Conservation (phyloP, 2,329 filamentous ascomycete genomes). For the Albophoma yamanashiensis region DNA sequence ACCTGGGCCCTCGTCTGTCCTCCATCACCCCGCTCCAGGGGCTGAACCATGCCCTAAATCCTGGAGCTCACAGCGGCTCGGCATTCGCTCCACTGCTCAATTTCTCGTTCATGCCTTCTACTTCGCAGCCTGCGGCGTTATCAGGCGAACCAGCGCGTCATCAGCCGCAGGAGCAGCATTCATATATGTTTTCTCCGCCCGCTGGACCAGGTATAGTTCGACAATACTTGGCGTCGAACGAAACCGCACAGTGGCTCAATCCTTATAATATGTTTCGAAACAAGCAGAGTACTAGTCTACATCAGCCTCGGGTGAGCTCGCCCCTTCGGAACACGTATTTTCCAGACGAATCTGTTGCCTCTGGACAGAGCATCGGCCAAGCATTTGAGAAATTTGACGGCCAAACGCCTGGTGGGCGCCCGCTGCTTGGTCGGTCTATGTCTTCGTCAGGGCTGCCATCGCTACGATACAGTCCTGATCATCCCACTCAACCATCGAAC, state of each 20-base stretch:
- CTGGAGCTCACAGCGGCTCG: conserved; percentile 1
- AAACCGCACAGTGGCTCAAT: conserved; percentile 8
- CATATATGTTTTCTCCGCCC: neutral
- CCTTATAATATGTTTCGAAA: conserved; percentile 12
- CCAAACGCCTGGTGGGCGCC: neutral
- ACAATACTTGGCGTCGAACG: neutral
- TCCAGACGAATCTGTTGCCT: neutral
- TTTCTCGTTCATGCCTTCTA: neutral
- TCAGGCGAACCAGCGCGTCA: neutral
- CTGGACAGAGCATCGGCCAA: neutral
- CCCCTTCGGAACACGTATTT: conserved; percentile 12
- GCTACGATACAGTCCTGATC: neutral
- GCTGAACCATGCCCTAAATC: neutral
- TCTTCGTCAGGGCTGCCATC: neutral
- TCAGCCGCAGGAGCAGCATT: neutral
- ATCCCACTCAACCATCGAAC: neutral
- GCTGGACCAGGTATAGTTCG: neutral
- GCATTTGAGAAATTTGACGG: neutral
- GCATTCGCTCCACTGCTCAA: conserved; percentile 9
- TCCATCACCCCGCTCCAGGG: conserved; percentile 12
- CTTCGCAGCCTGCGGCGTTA: neutral
- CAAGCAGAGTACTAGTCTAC: conserved; percentile 3
- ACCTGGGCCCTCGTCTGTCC: conserved; percentile 12
- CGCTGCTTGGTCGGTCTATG: neutral
- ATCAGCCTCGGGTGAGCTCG: conserved; percentile 16